Base-by-base conservation (phyloP, 148 eudicot species). In the Chenopodium formosanum region DNA sequence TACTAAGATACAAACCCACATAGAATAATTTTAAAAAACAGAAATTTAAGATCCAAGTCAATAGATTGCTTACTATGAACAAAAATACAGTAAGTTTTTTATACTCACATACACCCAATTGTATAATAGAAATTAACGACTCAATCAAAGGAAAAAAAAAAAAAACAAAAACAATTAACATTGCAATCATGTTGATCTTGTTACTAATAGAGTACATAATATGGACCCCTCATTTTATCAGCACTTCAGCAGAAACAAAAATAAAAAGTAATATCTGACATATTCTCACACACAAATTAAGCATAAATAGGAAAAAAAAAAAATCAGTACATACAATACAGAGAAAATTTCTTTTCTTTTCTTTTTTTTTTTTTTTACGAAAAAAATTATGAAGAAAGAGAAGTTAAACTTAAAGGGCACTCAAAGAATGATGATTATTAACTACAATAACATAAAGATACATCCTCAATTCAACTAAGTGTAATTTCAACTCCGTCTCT, bases 351-450 rank as follows among this genome's bases (percentile, higher is more conserved):
- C 25, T 25, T 25, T 25, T 25, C 4, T 50, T 50, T 12, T 58
- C 0, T 58, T 58, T 58, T 0, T 14, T 58, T 58, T 58, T 1
- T 14, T 58, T 58, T 19, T 58, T 58, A 13, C 6, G 25, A 58
- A 19, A n/a, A 31, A 70, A 7, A 70, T 0, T 8, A 32, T 7
- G 9, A 29, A 12, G 16, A 20, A 25, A 29, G 70, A 71, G 47
- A 29, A 64, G 48, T 31, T 72, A 74, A 74, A 81, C 79, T 81
- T 81, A 44, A 47, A 0, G 27, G 32, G 52, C 48, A 75, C 83
- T 81, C 74, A 75, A 75, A 50, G 73, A 81, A 52, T 81, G 78
- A 73, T 73, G 78, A 73, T 73, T 73, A 27, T 69, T 16, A 32
- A 69, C 47, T 1, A 9, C 44, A 40, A 25, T 25, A 73, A 46